Evolutionary conservation across 768 basidiomycete genomes (phyloP), one percentile per base, ranked within the genome.

Genomic region (Podaxis rugospora): DNA sequence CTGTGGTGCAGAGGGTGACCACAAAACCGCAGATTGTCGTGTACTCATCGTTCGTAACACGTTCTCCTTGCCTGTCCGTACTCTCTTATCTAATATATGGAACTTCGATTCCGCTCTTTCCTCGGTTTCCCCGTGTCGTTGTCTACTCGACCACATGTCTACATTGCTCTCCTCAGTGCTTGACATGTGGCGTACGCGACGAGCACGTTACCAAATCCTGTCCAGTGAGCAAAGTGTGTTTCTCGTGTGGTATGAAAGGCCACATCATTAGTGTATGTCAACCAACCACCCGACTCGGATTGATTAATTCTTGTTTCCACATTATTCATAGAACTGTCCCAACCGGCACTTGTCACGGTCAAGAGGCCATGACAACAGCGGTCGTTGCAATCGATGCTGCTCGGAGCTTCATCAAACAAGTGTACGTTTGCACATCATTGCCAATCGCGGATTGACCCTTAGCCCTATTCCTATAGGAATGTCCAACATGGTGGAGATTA

Each of bases 171-270:
- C 14, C 16, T 55, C 25, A 93, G 92, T 93, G 92, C 69, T 70
- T 89, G 60, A 92, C 88, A 25, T 93, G 92, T 68, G 92, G 92
- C 60, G 89, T 81, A 32, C 84, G 87, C 53, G 83, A 93, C 66
- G 91, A 93, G 63, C 92, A 93, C 71, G 76, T 79, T 2, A 92
- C 92, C 16, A 79, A 86, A 42, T 84, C 84, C 54, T 93, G 91
- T 72, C 90, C 91, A 2, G 88, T 91, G 62, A 86, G 84, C 72
- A 92, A 92, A 71, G 85, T 82, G 0, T 93, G 92, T 67, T 93
- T 84, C 66, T 81, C 78, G 2, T 93, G 92, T 66, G 89, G 89
- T 14, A 90, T 91, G 89, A 90, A 89, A 69, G 92, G 92, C 1
- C 91, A 92, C 67, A 83, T 92, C 57, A 89, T 81, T 64, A 79